Evolutionary conservation across 2,329 filamentous ascomycete species (phyloP).

Genomic region (Paracorniculantispora psalliotae): DNA sequence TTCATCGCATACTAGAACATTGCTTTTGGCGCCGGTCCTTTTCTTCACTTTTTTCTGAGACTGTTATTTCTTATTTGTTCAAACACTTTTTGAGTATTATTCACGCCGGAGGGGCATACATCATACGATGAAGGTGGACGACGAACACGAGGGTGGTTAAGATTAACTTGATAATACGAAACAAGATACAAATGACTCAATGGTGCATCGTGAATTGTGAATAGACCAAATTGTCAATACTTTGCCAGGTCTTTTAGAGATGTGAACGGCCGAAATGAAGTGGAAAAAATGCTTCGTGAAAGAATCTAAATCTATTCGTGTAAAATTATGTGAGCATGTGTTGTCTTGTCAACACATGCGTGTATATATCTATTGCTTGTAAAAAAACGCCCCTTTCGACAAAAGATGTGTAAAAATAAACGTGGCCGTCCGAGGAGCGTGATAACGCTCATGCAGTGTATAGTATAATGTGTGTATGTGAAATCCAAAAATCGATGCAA

Average conservation of each 20-base stretch:
- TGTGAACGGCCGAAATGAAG: too few relatives aligned
- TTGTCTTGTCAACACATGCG: background rate
- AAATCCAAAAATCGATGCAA: background rate
- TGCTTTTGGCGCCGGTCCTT: background rate
- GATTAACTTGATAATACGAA: too few relatives aligned
- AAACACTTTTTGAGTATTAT: background rate
- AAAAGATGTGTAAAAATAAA: background rate
- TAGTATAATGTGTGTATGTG: background rate
- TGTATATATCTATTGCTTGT: background rate
- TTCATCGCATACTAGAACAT: background rate
- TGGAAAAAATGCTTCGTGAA: too few relatives aligned
- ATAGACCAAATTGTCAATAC: too few relatives aligned
- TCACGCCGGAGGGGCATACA: background rate
- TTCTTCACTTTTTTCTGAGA: background rate
- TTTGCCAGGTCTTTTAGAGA: too few relatives aligned
- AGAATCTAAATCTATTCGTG: background rate
- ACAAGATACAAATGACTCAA: too few relatives aligned
- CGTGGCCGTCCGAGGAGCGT: background rate
- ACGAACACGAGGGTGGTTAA: too few relatives aligned
- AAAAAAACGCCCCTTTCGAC: background rate
- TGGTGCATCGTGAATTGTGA: too few relatives aligned
- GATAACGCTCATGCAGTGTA: background rate
- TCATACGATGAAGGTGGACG: background rate
- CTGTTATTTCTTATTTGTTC: background rate
- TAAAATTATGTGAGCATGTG: background rate